Evolutionary conservation across 257 asterid species (phyloP), one percentile per base, ranked within the genome.

Genomic region (Handroanthus guayacan): DNA sequence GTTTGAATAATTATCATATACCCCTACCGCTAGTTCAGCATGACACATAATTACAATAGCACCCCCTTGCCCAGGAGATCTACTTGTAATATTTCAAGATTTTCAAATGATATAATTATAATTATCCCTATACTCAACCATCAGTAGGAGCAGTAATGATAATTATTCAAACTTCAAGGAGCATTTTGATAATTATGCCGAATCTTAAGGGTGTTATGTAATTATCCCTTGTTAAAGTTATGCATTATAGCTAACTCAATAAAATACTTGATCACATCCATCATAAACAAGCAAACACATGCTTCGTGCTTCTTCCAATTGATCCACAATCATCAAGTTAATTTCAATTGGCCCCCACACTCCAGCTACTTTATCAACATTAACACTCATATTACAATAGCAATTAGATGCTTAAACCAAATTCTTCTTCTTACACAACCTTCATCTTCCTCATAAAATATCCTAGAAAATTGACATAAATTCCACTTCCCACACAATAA

Each of bases 251-350:
- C n/a, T 11, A 57, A 6, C 69, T 58, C 54, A 57, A 43, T 14
- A 51, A 69, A 17, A 57, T 17, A 71, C 38, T 11, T 0, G 4
- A 16, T 17, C 8, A 6, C 45, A 41, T 41, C 45, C 5, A 41
- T 41, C 45, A 41, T 41, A 41, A 41, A 38, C 70, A 61, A 68
- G 71, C 37, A 62, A 69, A 47, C 47, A 18, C 6, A 17, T 41
- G 45, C 12, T 61, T 54, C 31, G 58, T 62, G 25, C 25, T 67
- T 11, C 72, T 65, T 37, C 16, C 0, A n/a, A 10, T 34, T 60
- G 51, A 61, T 54, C 43, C 75, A 79, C 5, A n/a, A 60, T 48
- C 72, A 78, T 67, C 52, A 50, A 52, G 5, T 36, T 48, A 67
- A 47, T 48, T 47, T 12, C 50, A 3, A 43, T 5, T 7, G 64